Conservation (phyloP, 805 yeast species). For the Saturnispora galanensis region DNA sequence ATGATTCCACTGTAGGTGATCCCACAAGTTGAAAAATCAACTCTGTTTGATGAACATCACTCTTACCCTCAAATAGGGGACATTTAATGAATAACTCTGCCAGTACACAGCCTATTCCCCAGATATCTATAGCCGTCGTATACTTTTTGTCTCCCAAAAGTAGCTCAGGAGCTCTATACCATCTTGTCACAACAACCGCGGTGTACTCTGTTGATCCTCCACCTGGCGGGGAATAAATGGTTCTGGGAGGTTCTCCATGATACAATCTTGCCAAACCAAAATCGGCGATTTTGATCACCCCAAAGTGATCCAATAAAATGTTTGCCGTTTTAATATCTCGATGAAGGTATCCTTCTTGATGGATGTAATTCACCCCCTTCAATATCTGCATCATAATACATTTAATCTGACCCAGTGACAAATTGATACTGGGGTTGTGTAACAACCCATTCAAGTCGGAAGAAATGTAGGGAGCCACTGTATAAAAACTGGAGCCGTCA, state of each 20-base stretch:
- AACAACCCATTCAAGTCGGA: conserved; percentile 85
- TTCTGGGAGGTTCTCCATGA: conserved; percentile 28
- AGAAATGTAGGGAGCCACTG: conserved; percentile 89
- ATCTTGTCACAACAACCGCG: conserved; percentile 79
- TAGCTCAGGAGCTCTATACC: conserved; percentile 97
- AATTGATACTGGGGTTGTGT: conserved; percentile 60
- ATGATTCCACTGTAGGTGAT: conserved; percentile 49
- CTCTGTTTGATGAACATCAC: conserved; percentile 84
- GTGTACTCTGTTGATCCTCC: conserved; percentile 47
- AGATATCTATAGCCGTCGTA: conserved; percentile 91
- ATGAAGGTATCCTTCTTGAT: conserved; percentile 52
- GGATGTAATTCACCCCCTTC: conserved; percentile 74
- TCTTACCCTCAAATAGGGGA: conserved; percentile 78
- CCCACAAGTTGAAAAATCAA: conserved; percentile 76
- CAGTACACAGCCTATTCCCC: conserved; percentile 97
- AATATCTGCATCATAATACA: conserved; percentile 73
- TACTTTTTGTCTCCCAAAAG: conserved; percentile 76
- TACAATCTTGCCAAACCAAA: conserved; percentile 79
- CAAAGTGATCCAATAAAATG: conserved; percentile 65
- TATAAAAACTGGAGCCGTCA: conserved; percentile 50
- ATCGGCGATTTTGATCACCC: conserved; percentile 84
- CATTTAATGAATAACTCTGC: conserved; percentile 77
- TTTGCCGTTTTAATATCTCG: conserved; percentile 97
- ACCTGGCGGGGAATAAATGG: conserved; percentile 31
- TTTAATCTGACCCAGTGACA: conserved; percentile 65